phyloP scores from a whole-genome alignment of 768 basidiomycete genomes.

The Aureoboletus auriporus region DNA sequence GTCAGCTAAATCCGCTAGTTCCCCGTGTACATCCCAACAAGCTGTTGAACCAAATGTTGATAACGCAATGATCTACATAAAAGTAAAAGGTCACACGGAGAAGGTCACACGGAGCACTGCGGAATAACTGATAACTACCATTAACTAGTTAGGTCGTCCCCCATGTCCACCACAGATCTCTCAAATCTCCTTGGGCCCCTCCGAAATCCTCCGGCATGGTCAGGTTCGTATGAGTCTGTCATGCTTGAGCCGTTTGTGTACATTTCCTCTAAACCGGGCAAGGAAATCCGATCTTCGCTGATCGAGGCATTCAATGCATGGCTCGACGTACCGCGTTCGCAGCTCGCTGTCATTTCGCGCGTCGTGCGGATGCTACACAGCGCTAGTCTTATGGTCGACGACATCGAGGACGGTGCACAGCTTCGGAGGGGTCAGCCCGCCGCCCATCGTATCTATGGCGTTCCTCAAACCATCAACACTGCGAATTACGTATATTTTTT shows the following conservation, averaged over 20 bases:
- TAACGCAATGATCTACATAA: too few relatives aligned
- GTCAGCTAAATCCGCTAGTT: too few relatives aligned
- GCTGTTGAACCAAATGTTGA: too few relatives aligned
- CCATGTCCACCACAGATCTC: conserved; percentile 9
- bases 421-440: conserved; percentile 83
- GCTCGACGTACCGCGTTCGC: conserved; percentile 75
- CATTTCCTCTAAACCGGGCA: conserved; percentile 80
- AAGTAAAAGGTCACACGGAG: too few relatives aligned
- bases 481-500: conserved; percentile 98
- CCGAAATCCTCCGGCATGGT: conserved; percentile 19
- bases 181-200: conserved; percentile 18
- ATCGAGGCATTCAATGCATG: conserved; percentile 93
- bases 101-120: too few relatives aligned
- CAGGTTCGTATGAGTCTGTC: conserved; percentile 34
- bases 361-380: conserved; percentile 94
- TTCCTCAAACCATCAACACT: conserved; percentile 95
- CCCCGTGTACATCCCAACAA: too few relatives aligned
- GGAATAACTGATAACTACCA: too few relatives aligned
- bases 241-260: conserved; percentile 88
- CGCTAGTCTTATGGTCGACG: conserved; percentile 92
- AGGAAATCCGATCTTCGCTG: conserved; percentile 84
- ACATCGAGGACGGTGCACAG: conserved; percentile 90
- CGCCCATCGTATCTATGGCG: conserved; percentile 92
- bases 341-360: conserved; percentile 67
- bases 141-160: too few relatives aligned